Base-by-base conservation (phyloP, 2,329 filamentous ascomycete species). In the Lachnum nothofagi region DNA sequence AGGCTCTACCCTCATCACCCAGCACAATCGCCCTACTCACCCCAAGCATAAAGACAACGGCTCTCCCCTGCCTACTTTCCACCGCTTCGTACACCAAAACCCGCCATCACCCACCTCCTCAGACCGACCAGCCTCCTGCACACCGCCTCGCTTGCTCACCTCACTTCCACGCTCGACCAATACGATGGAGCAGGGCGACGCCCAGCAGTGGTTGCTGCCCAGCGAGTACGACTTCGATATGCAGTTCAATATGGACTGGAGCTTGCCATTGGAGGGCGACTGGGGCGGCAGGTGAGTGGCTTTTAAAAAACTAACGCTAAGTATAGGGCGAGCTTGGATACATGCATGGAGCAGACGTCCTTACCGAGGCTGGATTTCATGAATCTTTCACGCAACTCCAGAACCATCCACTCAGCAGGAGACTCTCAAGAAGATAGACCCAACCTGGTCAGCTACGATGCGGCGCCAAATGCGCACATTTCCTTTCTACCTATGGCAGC, bases 251-350 rank as follows among this genome's bases (percentile, higher is more conserved):
- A 22, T 44, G 23, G 45, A 46, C 3, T 38, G 25, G 25, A 41
- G 10, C 24, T 22, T 44, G 34, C 37, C 37, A 39, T 42, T 42
- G 37, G 46, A 45, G 22, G 35, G 39, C 17, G 39, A 42, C 37
- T 46, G 42, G 46, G 37, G 19, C 46, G 14, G 19, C 24, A 39
- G 46, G 50, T 53, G 23, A 53, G 50, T 44, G 35, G 29, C 20
- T 42, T 31, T 40, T 49, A 49, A 53, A 53, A 53, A 53, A 43
- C 14, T 7, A n/a, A 27, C 49, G 39, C 45, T 49, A 43, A 52
- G 33, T 43, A 35, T 8, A 39, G 50, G 50, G 50, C 50, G 41
- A 42, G n/a, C n/a, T 20, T 22, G 5, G 16, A 7, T 16, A 19
- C 8, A n/a, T 20, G 6, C 5, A 22, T 19, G 17, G 10, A 35